These are phyloP conservation scores for Trametes cubensis DNA, from an alignment of 768 basidiomycete species.

Conservation along the genomic window DNA sequence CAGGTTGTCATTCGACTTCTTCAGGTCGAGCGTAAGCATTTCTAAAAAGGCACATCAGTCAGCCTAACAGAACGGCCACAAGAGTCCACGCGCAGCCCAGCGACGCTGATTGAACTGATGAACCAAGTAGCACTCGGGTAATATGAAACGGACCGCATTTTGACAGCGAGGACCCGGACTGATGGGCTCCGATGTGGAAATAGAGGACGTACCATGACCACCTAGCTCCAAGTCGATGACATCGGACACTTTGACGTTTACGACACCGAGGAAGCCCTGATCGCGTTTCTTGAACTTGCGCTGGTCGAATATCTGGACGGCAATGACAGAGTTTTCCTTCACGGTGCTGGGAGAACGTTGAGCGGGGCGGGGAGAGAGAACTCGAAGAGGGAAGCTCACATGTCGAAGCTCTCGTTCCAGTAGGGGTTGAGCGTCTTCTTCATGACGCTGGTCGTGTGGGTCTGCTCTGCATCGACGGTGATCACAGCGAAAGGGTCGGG, in stretches of 20 bases:
- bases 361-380: background rate
- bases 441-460: constrained; percentile 94
- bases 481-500: constrained; percentile 99
- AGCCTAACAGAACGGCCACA: background rate
- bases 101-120: no score
- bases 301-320: constrained; percentile 99
- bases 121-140: no score
- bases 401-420: constrained; percentile 98
- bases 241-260: constrained; percentile 91
- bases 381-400: constrained; percentile 53
- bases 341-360: constrained; percentile 63
- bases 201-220: constrained; percentile 77
- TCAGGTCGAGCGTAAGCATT: constrained; percentile 94
- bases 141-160: no score
- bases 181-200: background rate
- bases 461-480: constrained; percentile 97
- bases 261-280: constrained; percentile 97
- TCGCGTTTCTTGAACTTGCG: constrained; percentile 98
- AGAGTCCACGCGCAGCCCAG: constrained; percentile 1
- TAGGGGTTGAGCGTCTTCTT: constrained; percentile 95
- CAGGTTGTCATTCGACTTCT: constrained; percentile 98
- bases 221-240: constrained; percentile 90
- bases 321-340: constrained; percentile 96
- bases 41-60: constrained; percentile 43
- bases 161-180: no score